A percentile compares a stretch with the other conserved stretches of the same genome.
phyloP scores from a whole-genome alignment of 1,284 basidiomycete species.

The Pseudozyma tsukubaensis region DNA sequence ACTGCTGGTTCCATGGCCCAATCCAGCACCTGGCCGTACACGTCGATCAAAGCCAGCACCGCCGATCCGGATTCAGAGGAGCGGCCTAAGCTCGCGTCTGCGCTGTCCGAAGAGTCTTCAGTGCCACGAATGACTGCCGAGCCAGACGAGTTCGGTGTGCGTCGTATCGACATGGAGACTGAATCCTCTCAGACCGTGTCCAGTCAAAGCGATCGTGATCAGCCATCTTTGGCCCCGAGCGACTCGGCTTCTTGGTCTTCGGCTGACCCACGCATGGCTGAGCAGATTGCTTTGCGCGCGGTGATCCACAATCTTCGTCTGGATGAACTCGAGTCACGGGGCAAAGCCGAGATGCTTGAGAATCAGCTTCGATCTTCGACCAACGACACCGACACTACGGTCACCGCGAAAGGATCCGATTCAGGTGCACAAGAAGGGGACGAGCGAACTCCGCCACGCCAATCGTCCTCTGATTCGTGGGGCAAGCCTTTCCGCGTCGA shows the following conservation, averaged over 20 bases:
- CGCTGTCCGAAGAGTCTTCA: slow-evolving; percentile 11
- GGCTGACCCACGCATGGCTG: slow-evolving; percentile 45
- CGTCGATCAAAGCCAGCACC: slow-evolving; percentile 11
- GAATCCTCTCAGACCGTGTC: slow-evolving; percentile 23
- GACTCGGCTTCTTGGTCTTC: slow-evolving; percentile 59
- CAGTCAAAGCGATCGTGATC: slow-evolving; percentile 36
- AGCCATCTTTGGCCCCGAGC: slow-evolving; percentile 36
- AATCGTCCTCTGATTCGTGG: slow-evolving; percentile 48
- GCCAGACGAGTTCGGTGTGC: slow-evolving; percentile 46
- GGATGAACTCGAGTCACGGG: slow-evolving; percentile 53
- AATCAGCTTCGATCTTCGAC: slow-evolving; percentile 43
- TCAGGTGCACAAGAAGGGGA: slow-evolving; percentile 9
- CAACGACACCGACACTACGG: slow-evolving; percentile 38
- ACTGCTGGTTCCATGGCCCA: slow-evolving; percentile 24
- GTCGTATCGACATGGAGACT: slow-evolving; percentile 45
- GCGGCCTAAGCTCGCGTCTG: slow-evolving; percentile 22
- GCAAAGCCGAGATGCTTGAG: slow-evolving; percentile 53
- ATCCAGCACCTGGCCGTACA: slow-evolving; percentile 48
- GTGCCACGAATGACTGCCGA: slow-evolving; percentile 17
- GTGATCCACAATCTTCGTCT: slow-evolving; percentile 64
- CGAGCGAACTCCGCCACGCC: slow-evolving; percentile 29
- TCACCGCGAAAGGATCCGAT: slow-evolving; percentile 12
- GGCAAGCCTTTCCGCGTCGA: slow-evolving; percentile 79
- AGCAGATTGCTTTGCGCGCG: slow-evolving; percentile 70
- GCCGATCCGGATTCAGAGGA: slow-evolving; percentile 6